These are phyloP conservation scores for Gaultheria prostrata DNA, from an alignment of 148 eudicot genomes.

Conservation along the genomic window DNA sequence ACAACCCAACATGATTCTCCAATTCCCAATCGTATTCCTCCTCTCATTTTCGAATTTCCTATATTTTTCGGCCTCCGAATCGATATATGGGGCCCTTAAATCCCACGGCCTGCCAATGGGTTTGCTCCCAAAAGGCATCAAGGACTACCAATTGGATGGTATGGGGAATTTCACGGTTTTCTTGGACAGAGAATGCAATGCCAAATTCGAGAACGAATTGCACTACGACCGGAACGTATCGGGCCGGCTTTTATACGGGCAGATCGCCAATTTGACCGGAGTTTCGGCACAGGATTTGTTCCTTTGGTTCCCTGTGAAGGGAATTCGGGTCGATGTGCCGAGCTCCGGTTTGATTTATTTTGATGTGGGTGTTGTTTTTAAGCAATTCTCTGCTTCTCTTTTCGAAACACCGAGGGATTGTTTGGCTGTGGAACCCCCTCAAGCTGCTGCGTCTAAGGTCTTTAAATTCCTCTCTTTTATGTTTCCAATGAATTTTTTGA, in stretches of 20 bases:
- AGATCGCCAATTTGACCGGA: slow-evolving; percentile 59
- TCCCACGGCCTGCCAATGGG: slow-evolving; percentile 67
- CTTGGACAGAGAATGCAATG: slow-evolving; percentile 61
- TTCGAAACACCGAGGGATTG: slow-evolving; percentile 77
- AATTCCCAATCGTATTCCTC: background rate
- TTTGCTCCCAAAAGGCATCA: slow-evolving; percentile 69
- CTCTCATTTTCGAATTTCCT: slow-evolving; percentile 15
- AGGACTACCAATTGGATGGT: slow-evolving; percentile 30
- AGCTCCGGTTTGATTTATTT: slow-evolving; percentile 86
- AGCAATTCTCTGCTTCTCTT: slow-evolving; percentile 70
- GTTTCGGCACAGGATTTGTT: slow-evolving; percentile 78
- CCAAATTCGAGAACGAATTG: slow-evolving; percentile 67
- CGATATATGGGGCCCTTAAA: slow-evolving; percentile 59
- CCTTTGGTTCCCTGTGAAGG: slow-evolving; percentile 75
- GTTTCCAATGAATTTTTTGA: background rate
- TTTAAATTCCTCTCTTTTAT: background rate
- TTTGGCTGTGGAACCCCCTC: slow-evolving; percentile 32
- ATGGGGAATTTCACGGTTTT: slow-evolving; percentile 53
- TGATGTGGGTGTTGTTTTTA: slow-evolving; percentile 86
- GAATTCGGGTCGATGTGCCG: slow-evolving; percentile 73
- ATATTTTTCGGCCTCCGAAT: slow-evolving; percentile 7
- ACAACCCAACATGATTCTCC: background rate
- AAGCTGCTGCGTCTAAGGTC: background rate
- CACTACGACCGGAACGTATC: slow-evolving; percentile 65
- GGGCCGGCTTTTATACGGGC: slow-evolving; percentile 51